Base-by-base conservation (phyloP, 805 yeast genomes). In the Myxozyma geophila region DNA sequence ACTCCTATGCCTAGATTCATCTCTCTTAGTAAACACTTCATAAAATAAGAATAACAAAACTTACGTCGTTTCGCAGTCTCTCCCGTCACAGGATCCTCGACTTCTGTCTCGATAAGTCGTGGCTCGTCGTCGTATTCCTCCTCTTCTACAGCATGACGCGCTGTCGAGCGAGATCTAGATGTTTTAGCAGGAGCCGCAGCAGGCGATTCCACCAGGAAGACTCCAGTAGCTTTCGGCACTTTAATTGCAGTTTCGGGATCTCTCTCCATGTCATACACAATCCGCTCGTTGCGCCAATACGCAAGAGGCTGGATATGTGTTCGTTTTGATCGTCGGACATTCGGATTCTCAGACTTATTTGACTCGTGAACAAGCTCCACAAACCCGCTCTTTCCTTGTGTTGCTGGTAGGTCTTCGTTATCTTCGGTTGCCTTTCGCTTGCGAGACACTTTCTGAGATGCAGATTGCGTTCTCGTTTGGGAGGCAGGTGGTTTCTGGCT, bases 251-350 rank as follows among this genome's bases (percentile, higher is more conserved):
- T 54, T 23, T 62, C 68, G 10, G 59, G 62, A 21, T 58, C 63
- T 33, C 66, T 58, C 5, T 67, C 74, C 36, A 72, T 62, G 15
- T 80, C 78, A 71, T 88, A 91, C 2, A 89, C 83, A 37, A 88
- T 83, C 64, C 85, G 79, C 75, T 91, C 97, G 71, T 89, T 89
- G 73, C 89, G 83, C 97, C 97, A 91, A 73, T 82, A 89, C 1
- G 90, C 92, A 67, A 91, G 77, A 0, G 96, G 93, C 2, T 87
- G 83, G 7, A 88, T 81, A 66, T 83, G 82, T 0, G 84, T 82
- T 70, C 97, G 80, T 39, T 81, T 79, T 0, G 96, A 88, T 67
- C 89, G 78, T 67, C 96, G 70, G 12, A 70, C 52, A 39, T 47
- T 40, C 10, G 58, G 43, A 17, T 59, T 51, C 19, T 41, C 56